Conservation (phyloP, 108 stramenopile species). For the Tribonema minus region DNA sequence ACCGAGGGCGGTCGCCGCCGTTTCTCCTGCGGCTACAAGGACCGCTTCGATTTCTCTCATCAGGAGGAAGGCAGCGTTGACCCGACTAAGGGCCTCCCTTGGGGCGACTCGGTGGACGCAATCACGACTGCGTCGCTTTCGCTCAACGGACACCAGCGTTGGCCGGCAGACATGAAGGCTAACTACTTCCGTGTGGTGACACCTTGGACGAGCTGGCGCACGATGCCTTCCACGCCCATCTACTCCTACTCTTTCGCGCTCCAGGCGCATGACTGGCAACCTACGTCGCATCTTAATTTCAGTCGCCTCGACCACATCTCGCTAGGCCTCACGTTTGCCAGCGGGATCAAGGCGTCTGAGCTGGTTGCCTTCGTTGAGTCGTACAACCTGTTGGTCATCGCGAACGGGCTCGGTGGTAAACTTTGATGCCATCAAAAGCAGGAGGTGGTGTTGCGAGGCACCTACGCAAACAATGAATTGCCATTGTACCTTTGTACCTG, state of each 20-base stretch:
- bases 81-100: not conserved
- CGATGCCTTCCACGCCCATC: not conserved
- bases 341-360: not conserved
- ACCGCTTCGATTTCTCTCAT: constrained; percentile 3
- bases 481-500: no score
- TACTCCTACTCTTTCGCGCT: not conserved
- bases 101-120: not conserved
- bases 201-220: no score
- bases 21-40: not conserved
- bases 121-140: not conserved
- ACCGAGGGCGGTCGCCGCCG: not conserved
- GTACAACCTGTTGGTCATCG: no score
- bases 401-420: no score
- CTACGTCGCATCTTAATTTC: not conserved
- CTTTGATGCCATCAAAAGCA: no score
- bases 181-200: constrained; percentile 5
- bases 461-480: no score
- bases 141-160: not conserved
- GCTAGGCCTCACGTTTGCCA: not conserved
- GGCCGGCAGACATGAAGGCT: not conserved
- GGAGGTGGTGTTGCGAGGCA: no score
- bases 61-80: no score
- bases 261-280: not conserved
- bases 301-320: constrained; percentile 1
- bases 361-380: not conserved